Evolutionary conservation across 106 monocot species (phyloP).

Genomic region (Hemerocallis citrina): DNA sequence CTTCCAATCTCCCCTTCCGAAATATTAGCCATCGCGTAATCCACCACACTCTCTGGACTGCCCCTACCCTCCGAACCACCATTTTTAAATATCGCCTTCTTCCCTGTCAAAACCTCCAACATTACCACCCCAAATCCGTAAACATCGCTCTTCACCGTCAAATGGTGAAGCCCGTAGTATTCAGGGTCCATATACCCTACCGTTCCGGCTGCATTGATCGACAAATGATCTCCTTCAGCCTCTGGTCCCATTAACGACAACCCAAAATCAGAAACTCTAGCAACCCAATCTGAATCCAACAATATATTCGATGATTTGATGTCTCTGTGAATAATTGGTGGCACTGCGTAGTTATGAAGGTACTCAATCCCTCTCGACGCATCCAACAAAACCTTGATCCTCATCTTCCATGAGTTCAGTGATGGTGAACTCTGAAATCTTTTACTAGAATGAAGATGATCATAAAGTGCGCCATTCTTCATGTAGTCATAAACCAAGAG

Average conservation of each 20-base stretch:
- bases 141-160: constrained; percentile 85
- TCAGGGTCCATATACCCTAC: constrained; percentile 96
- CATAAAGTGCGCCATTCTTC: constrained; percentile 60
- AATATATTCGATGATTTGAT: constrained; percentile 68
- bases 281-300: constrained; percentile 47
- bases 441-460: constrained; percentile 37
- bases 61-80: too few relatives aligned
- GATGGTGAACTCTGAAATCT: neutral
- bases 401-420: constrained; percentile 33
- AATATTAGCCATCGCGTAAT: constrained; percentile 55
- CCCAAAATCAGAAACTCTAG: constrained; percentile 77
- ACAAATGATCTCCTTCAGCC: constrained; percentile 15
- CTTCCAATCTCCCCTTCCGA: constrained; percentile 31
- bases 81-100: constrained; percentile 35
- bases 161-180: constrained; percentile 70
- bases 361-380: constrained; percentile 59
- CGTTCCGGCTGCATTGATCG: constrained; percentile 58
- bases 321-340: constrained; percentile 66
- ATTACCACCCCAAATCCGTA: constrained; percentile 86
- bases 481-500: constrained; percentile 84
- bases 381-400: constrained; percentile 37
- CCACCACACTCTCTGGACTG: constrained; percentile 53
- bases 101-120: constrained; percentile 72
- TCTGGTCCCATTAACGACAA: constrained; percentile 48
- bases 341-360: constrained; percentile 57